Evolutionary conservation across 2,329 filamentous ascomycete species (phyloP).

Genomic region (Drechslerella stenobrocha): DNA sequence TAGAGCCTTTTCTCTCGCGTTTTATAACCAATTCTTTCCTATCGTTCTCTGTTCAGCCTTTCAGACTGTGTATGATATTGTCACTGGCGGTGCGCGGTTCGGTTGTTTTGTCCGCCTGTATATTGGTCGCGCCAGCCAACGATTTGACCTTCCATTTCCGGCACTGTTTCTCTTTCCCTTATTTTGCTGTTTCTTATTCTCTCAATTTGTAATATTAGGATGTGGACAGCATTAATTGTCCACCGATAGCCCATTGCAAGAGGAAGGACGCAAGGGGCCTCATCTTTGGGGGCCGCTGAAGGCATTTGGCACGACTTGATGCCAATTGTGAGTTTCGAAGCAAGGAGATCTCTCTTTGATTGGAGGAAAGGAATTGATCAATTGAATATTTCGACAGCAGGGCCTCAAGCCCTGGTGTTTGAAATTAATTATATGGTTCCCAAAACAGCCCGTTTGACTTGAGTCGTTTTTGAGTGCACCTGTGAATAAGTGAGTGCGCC

Average conservation of each 20-base stretch:
- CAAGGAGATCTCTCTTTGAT: too few species aligned
- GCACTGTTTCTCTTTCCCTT: background rate
- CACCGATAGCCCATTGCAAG: background rate
- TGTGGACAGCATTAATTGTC: constrained; percentile 5
- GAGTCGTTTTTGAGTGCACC: too few species aligned
- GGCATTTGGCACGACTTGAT: too few species aligned
- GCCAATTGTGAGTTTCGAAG: too few species aligned
- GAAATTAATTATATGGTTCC: too few species aligned
- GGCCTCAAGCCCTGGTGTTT: too few species aligned
- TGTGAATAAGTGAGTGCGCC: too few species aligned
- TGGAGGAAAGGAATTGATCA: too few species aligned
- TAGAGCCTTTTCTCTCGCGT: constrained; percentile 22
- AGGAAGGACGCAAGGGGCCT: background rate
- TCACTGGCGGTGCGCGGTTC: background rate
- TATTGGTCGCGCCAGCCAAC: constrained; percentile 6
- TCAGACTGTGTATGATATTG: constrained; percentile 44
- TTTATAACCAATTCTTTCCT: constrained; percentile 20
- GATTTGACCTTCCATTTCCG: background rate
- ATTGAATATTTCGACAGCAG: too few species aligned
- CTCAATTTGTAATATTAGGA: constrained; percentile 45
- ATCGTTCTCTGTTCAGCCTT: constrained; percentile 13
- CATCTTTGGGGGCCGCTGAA: too few species aligned
- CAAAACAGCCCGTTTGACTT: too few species aligned
- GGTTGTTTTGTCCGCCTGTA: constrained; percentile 4
- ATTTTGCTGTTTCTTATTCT: background rate